Conservation (phyloP, 495 filamentous ascomycete species). For the Hyaloscypha finlandica region DNA sequence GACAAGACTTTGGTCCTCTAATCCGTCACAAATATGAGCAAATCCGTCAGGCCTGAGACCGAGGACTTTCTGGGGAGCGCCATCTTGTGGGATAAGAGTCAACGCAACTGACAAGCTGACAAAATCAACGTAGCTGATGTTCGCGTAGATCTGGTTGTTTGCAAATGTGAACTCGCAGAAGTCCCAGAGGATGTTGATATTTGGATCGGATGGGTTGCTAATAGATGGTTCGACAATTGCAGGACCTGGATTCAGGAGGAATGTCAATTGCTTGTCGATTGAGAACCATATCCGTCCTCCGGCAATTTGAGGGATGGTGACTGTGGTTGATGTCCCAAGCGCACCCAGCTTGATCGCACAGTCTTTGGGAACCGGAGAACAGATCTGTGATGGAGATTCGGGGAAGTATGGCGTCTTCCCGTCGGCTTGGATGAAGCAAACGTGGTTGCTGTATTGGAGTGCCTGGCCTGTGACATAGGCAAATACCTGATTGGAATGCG, state of each 20-base stretch:
- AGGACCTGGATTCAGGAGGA: conserved; percentile 66
- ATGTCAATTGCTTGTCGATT: conserved; percentile 59
- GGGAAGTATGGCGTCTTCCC: conserved; percentile 49
- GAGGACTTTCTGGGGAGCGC: conserved; percentile 53
- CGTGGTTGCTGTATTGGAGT: conserved; percentile 58
- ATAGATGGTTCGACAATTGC: conserved; percentile 71
- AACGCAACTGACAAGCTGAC: conserved; percentile 66
- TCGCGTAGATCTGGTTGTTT: conserved; percentile 65
- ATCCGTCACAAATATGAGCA: conserved; percentile 50
- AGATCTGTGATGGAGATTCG: conserved; percentile 46
- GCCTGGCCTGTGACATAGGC: conserved; percentile 72
- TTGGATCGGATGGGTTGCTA: conserved; percentile 65
- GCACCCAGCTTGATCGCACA: conserved; percentile 64
- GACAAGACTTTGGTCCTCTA: conserved; percentile 51
- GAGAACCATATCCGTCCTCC: conserved; percentile 75
- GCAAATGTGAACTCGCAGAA: conserved; percentile 80
- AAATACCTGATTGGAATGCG: conserved; percentile 57
- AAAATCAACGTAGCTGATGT: conserved; percentile 78
- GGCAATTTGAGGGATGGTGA: conserved; percentile 67
- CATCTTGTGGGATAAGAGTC: conserved; percentile 51
- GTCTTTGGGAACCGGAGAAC: conserved; percentile 49
- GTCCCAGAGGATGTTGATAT: conserved; percentile 63
- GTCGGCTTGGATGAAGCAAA: conserved; percentile 66
- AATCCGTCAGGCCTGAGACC: conserved; percentile 62
- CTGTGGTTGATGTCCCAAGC: conserved; percentile 56